These are phyloP conservation scores for Trametes cubensis DNA, from an alignment of 768 basidiomycete genomes.

Conservation along the genomic window DNA sequence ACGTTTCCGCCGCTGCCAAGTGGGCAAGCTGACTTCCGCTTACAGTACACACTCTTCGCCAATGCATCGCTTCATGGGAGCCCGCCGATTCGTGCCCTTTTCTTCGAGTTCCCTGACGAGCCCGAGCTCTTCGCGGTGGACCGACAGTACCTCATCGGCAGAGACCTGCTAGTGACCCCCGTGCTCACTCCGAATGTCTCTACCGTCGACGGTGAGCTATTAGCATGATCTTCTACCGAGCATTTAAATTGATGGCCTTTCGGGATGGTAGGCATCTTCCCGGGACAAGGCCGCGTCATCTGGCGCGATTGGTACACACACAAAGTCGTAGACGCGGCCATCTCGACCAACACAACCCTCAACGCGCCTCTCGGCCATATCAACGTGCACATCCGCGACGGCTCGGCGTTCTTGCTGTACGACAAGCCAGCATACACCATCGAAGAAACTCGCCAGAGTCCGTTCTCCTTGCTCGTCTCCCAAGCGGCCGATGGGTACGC, in stretches of 20 bases:
- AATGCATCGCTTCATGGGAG: slow-evolving; percentile 65
- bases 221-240: no score
- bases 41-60: slow-evolving; percentile 72
- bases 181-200: slow-evolving; percentile 70
- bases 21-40: not conserved
- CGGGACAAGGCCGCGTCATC: slow-evolving; percentile 56
- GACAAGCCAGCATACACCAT: slow-evolving; percentile 66
- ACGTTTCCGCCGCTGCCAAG: not conserved
- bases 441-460: slow-evolving; percentile 62
- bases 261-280: slow-evolving; percentile 57
- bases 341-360: slow-evolving; percentile 52
- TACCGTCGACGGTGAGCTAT: slow-evolving; percentile 59
- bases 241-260: not conserved
- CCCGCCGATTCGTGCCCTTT: slow-evolving; percentile 73
- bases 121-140: slow-evolving; percentile 64
- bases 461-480: slow-evolving; percentile 65
- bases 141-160: slow-evolving; percentile 72
- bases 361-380: slow-evolving; percentile 73
- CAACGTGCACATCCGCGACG: slow-evolving; percentile 72
- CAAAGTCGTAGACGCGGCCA: slow-evolving; percentile 47
- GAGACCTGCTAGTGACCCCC: slow-evolving; percentile 74
- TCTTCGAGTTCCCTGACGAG: slow-evolving; percentile 78
- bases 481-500: slow-evolving; percentile 52
- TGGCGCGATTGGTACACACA: slow-evolving; percentile 83
- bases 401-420: slow-evolving; percentile 66